Conservation (phyloP, 345 rosid genomes). For the Psidium guajava region DNA sequence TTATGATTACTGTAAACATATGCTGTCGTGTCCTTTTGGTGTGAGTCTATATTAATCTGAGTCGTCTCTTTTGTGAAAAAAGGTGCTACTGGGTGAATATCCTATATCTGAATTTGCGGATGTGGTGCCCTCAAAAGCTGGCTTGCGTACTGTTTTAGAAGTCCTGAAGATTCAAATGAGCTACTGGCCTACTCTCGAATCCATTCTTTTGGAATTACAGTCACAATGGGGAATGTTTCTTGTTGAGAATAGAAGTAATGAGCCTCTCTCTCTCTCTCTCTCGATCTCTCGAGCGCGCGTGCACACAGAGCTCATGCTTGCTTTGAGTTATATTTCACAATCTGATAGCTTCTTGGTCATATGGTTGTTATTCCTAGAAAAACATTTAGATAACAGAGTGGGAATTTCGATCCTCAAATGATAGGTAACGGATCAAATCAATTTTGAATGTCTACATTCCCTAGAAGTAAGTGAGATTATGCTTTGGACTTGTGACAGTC, state of each 20-base stretch:
- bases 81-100: constrained; percentile 80
- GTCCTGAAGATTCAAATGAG: constrained; percentile 73
- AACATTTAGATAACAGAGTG: neutral
- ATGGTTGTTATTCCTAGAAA: neutral
- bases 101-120: constrained; percentile 23
- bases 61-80: neutral
- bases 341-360: neutral
- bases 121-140: constrained; percentile 51
- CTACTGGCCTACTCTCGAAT: constrained; percentile 56
- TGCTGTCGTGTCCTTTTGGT: neutral
- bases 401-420: neutral
- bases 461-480: neutral
- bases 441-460: neutral
- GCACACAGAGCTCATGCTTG: neutral
- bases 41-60: neutral
- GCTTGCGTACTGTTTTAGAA: constrained; percentile 60
- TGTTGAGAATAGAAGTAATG: constrained; percentile 47
- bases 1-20: neutral
- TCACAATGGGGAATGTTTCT: constrained; percentile 34
- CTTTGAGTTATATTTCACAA: neutral
- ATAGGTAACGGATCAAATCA: neutral
- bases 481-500: neutral
- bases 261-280: neutral
- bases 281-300: neutral
- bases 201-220: constrained; percentile 37